Base-by-base conservation (phyloP, 164 flowering plant species). In the Malania oleifera region DNA sequence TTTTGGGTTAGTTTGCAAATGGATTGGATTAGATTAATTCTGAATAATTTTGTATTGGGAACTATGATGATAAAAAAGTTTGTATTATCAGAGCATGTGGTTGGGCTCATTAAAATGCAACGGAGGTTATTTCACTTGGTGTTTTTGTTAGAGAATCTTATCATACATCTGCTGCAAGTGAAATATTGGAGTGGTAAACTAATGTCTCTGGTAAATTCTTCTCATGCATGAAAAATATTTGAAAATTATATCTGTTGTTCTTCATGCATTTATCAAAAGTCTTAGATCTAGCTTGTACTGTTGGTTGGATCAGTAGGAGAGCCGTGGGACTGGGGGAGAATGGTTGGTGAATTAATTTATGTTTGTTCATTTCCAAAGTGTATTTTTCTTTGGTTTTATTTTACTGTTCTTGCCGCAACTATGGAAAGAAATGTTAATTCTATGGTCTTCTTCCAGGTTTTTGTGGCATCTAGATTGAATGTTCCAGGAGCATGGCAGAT, bases 401-500 rank as follows among this genome's bases (percentile, higher is more conserved):
- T 41, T 23, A 52, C 52, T 43, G 1, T 27, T 37, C 19, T 43
- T 50, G 43, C 38, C 48, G 18, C 12, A 10, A 25, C 3, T 47
- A 29, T 41, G 46, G 59, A 23, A 18, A 29, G 5, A 43, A 41
- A 59, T 35, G 18, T 37, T 43, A 54, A 2, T 48, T 7, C 18
- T 23, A 51, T n/a, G 11, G 34, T 37, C 53, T 60, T 17, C 52
- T 22, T 74, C 72, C 88, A 92, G 98, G 75, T 92, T 54, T 92
- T 89, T 68, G 96, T 92, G 56, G 98, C 85, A 63, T 89, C 98
- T 0, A 89, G 89, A 74, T 74, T 92, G 78, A 89, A 92, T 74
- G 93, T 89, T 72, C 98, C 98, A 12, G 98, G 98, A 73, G 96
- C 93, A 38, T 92, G 98, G 98, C 98, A 92, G 78, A 92, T 92